A percentile compares a stretch with the other conserved stretches of the same genome.
Evolutionary conservation across 352 stramenopile species (phyloP).

Genomic region (Discostella stelligera): DNA sequence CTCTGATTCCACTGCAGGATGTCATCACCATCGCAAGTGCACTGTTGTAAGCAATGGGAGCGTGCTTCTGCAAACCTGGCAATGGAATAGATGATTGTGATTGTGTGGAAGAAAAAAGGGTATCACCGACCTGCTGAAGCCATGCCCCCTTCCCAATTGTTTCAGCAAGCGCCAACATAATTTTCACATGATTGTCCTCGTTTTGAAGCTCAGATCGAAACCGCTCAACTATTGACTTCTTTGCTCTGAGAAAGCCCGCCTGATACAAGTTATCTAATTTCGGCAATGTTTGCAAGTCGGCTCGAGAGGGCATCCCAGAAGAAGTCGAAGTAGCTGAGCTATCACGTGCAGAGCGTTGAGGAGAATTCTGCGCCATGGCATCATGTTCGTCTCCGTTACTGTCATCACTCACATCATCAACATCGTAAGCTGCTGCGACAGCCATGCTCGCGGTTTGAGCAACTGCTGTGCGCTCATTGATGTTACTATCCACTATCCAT

Average conservation of each 20-base stretch:
- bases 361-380: constrained; percentile 1
- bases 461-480: background rate
- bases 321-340: constrained; percentile 25
- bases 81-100: constrained; percentile 1
- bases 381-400: constrained; percentile 41
- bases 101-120: constrained; percentile 25
- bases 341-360: constrained; percentile 8
- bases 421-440: constrained; percentile 6
- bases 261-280: constrained; percentile 68
- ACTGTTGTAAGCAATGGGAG: constrained; percentile 19
- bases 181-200: constrained; percentile 9
- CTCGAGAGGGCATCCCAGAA: constrained; percentile 36
- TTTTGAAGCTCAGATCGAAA: constrained; percentile 13
- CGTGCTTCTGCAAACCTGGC: constrained; percentile 16
- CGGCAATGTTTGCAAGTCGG: constrained; percentile 61
- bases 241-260: constrained; percentile 26
- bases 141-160: constrained; percentile 39
- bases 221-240: constrained; percentile 19
- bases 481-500: constrained; percentile 14
- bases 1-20: constrained; percentile 34
- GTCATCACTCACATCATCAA: constrained; percentile 32
- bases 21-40: constrained; percentile 30
- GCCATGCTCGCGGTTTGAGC: constrained; percentile 8
- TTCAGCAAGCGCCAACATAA: constrained; percentile 30
- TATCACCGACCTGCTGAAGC: constrained; percentile 41